Evolutionary conservation across 345 rosid genomes (phyloP), one percentile per base, ranked within the genome.

Genomic region (Bruguiera parviflora): DNA sequence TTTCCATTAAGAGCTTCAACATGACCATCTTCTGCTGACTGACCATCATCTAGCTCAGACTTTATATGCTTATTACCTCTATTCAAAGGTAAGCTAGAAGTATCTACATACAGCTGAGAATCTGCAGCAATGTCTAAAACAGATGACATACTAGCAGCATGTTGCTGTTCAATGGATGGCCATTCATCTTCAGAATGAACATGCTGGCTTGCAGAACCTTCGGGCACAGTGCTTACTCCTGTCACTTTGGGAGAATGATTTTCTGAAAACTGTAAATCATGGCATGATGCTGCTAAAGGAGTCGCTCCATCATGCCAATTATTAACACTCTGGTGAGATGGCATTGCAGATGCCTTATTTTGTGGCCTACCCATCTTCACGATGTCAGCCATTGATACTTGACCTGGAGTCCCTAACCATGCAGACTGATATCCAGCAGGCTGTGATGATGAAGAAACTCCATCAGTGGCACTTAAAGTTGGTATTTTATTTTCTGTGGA

Each of bases 31-130:
- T 92, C 93, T 53, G 77, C 76, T 70, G 75, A 69, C 73, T 84
- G 82, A 61, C 75, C 79, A 73, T 84, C 85, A 72, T 85, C 91
- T 43, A 85, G 68, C 71, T 81, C 85, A 63, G 86, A 84, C 28
- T 68, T 80, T 47, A 74, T 60, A 75, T 85, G 85, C 64, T 87
- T 87, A 63, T 74, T 73, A 72, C 65, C 83, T 84, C 84, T 70
- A 33, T 82, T 88, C 61, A 79, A 68, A 66, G 87, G 82, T 71
- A 87, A 81, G 72, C 77, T 83, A 77, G 94, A 75, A 64, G 78
- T 71, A 71, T 80, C 84, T 67, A 67, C 66, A 84, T 78, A 77
- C 32, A 75, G 51, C 74, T 86, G 89, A 32, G 88, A 61, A 57
- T 89, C 90, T 71, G 72, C 71, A 28, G 83, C 78, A 64, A 82